These are phyloP conservation scores for Mucuna pruriens DNA, from an alignment of 306 rosid genomes.

Conservation along the genomic window DNA sequence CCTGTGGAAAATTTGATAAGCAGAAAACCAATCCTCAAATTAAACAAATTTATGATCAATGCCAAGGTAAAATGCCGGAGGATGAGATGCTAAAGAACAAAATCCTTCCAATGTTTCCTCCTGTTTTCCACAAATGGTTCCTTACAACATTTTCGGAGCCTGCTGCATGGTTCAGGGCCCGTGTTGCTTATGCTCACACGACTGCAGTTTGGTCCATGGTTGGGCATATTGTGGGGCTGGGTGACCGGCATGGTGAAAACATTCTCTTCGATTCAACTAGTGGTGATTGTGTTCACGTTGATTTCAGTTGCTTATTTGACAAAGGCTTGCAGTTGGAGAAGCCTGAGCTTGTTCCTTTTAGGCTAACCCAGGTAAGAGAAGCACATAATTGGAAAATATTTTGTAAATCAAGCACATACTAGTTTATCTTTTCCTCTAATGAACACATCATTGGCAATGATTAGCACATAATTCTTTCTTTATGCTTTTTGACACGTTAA, in stretches of 20 bases:
- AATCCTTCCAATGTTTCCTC: slow-evolving; percentile 97
- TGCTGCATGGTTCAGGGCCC: slow-evolving; percentile 98
- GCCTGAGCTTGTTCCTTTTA: slow-evolving; percentile 97
- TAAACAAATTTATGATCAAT: slow-evolving; percentile 88
- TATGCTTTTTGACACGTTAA: slow-evolving; percentile 17
- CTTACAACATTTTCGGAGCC: slow-evolving; percentile 95
- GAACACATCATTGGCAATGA: neutral
- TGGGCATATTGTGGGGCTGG: slow-evolving; percentile 97
- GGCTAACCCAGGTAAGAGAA: slow-evolving; percentile 89
- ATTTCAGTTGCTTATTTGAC: slow-evolving; percentile 98
- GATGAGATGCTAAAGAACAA: slow-evolving; percentile 81
- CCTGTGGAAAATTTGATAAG: slow-evolving; percentile 87
- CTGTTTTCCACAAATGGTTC: slow-evolving; percentile 94
- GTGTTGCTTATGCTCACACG: slow-evolving; percentile 94
- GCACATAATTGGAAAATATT: slow-evolving; percentile 16
- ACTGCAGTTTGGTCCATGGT: slow-evolving; percentile 99
- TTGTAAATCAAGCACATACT: slow-evolving; percentile 17
- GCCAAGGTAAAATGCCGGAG: slow-evolving; percentile 84
- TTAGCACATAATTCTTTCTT: neutral
- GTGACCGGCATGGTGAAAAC: slow-evolving; percentile 97
- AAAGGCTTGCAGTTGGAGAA: slow-evolving; percentile 96
- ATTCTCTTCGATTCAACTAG: slow-evolving; percentile 94
- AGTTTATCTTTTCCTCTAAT: slow-evolving; percentile 12
- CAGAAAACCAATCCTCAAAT: slow-evolving; percentile 88
- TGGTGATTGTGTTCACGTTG: slow-evolving; percentile 97